Evolutionary conservation across 2,329 filamentous ascomycete genomes (phyloP), one percentile per base, ranked within the genome.

Genomic region (Amauroascus niger): DNA sequence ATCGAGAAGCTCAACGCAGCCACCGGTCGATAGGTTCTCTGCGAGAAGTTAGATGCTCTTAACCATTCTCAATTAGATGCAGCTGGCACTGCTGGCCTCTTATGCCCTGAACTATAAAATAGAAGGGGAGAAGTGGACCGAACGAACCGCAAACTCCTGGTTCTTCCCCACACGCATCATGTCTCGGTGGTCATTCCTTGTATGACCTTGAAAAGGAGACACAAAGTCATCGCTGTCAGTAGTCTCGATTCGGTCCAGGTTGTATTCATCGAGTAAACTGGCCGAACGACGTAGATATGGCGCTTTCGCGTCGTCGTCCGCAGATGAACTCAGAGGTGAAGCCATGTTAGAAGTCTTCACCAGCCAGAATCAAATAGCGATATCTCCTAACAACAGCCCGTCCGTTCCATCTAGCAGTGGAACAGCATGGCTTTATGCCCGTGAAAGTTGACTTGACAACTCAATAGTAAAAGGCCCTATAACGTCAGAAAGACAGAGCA

Each of bases 1-100:
- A 66, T 64, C 13, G 67, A 61, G 55, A 68, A 68, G 49, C 65
- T 68, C 8, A 68, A 55, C 7, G 66, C 67, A 5, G 67, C 64
- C 4, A 68, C 35, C 5, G 65, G 65, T 32, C 64, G 64, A 40
- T 67, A 55, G 24, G 65, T 66, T 58, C 67, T 61, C 67, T 69
- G 9, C 8, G 46, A 2, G 22, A 13, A 18, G 9, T 52, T 48
- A 39, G 13, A 52, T 4, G n/a, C 8, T 26, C 26, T 22, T 51
- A 11, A n/a, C n/a, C n/a, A 6, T 24, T 24, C 28, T 24, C 14
- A 14, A n/a, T 11, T 16, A 18, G 8, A 16, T 16, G 3, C 20
- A n/a, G 11, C 26, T 53, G 35, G 3, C 6, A 3, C 24, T 45
- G 14, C 37, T 7, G 4, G 22, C 13, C 13, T 8, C 32, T 35